These are phyloP conservation scores for Mortierella sp. DNA, from an alignment of 371 early-diverging fungal species.

Conservation along the genomic window DNA sequence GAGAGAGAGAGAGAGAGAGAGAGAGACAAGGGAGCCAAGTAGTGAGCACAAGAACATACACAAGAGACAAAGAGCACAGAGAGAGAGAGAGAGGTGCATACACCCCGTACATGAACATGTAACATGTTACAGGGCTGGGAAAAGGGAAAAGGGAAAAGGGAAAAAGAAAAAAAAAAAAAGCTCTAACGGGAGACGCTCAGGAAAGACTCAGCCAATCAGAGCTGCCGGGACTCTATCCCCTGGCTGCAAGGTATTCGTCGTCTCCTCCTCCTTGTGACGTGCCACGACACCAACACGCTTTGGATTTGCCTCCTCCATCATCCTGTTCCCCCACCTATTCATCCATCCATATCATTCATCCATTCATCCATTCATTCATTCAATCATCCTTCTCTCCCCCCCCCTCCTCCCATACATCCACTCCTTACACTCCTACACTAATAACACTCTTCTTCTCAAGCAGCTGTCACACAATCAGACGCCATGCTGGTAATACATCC, in stretches of 20 bases:
- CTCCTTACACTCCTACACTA: background rate
- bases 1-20: background rate
- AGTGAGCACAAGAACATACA: too few species aligned
- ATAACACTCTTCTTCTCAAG: background rate
- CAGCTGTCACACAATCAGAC: background rate
- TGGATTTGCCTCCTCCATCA: background rate
- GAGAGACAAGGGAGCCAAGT: background rate
- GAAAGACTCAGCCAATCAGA: constrained; percentile 2
- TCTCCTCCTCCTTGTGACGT: background rate
- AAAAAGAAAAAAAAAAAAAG: background rate
- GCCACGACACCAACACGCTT: too few species aligned
- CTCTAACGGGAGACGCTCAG: background rate
- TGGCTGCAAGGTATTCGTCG: background rate
- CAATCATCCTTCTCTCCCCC: too few species aligned
- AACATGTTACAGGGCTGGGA: background rate
- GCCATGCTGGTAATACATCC: background rate
- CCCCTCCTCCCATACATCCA: background rate
- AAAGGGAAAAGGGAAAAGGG: background rate
- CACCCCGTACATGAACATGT: too few species aligned
- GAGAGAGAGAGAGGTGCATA: background rate
- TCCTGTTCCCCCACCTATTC: too few species aligned
- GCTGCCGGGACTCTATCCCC: background rate
- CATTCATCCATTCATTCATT: too few species aligned
- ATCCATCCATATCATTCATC: too few species aligned
- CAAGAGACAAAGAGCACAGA: too few species aligned